phyloP scores from a whole-genome alignment of 2,329 filamentous ascomycete species.

The Xylaria sp. region DNA sequence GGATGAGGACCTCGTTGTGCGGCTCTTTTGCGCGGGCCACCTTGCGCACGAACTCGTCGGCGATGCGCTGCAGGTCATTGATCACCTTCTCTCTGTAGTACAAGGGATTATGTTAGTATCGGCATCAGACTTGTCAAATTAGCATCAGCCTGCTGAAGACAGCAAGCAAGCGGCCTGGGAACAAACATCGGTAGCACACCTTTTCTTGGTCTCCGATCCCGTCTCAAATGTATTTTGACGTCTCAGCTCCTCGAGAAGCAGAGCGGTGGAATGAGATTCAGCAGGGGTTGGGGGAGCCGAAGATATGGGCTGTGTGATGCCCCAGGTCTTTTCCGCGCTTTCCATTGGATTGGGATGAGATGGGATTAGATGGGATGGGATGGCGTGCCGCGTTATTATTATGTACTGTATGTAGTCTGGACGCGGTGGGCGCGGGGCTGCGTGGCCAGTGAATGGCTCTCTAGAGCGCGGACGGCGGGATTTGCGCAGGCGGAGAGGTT shows the following conservation, averaged over 20 bases:
- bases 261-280: constrained; percentile 81
- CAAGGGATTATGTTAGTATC: constrained; percentile 21
- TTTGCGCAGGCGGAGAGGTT: neutral
- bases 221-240: constrained; percentile 92
- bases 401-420: neutral
- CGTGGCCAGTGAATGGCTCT: neutral
- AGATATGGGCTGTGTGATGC: constrained; percentile 88
- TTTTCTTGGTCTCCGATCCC: constrained; percentile 82
- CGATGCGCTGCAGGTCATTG: constrained; percentile 79
- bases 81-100: constrained; percentile 74
- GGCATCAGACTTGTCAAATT: too few species aligned
- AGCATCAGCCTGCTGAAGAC: too few species aligned
- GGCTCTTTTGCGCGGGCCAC: constrained; percentile 79
- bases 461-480: too few species aligned
- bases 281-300: constrained; percentile 77
- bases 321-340: constrained; percentile 54
- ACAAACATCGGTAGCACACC: constrained; percentile 60
- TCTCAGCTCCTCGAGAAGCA: constrained; percentile 85
- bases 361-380: too few species aligned
- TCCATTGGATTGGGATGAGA: constrained; percentile 39
- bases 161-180: neutral
- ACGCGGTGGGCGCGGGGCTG: neutral
- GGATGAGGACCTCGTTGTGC: constrained; percentile 79
- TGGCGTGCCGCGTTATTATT: neutral
- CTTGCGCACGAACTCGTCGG: constrained; percentile 85